Evolutionary conservation across 441 rosid species (phyloP).

Genomic region (Jatropha podagrica): DNA sequence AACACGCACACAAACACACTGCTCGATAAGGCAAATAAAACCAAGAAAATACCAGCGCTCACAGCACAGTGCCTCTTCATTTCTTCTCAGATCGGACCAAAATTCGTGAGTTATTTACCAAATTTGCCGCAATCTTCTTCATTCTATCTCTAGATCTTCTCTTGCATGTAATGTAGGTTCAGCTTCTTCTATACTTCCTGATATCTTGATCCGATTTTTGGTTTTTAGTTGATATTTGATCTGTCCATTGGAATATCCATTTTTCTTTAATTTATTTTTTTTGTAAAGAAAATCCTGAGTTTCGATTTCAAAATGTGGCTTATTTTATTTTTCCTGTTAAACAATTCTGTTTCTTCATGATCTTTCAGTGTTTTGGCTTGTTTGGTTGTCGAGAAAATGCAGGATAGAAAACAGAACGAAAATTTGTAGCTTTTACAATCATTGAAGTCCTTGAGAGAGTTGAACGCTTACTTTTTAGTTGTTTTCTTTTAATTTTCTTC

Average conservation of each 20-base stretch:
- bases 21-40: slow-evolving; percentile 23
- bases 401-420: not conserved
- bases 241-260: not conserved
- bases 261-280: not conserved
- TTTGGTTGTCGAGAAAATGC: slow-evolving; percentile 23
- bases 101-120: slow-evolving; percentile 14
- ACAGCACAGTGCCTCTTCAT: not conserved
- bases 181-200: not conserved
- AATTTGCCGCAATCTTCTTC: not conserved
- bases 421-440: not conserved
- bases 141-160: not conserved
- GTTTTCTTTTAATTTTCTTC: not conserved
- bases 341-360: not conserved
- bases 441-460: not conserved
- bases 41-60: slow-evolving; percentile 14
- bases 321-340: not conserved
- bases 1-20: not conserved
- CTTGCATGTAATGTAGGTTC: slow-evolving; percentile 19
- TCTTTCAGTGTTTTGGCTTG: not conserved
- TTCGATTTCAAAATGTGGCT: slow-evolving; percentile 13
- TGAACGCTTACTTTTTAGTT: not conserved
- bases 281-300: not conserved
- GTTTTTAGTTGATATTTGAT: not conserved
- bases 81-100: slow-evolving; percentile 21
- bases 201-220: slow-evolving; percentile 11